phyloP scores from a whole-genome alignment of 2,329 filamentous ascomycete species.

The Apiospora kogelbergensis region DNA sequence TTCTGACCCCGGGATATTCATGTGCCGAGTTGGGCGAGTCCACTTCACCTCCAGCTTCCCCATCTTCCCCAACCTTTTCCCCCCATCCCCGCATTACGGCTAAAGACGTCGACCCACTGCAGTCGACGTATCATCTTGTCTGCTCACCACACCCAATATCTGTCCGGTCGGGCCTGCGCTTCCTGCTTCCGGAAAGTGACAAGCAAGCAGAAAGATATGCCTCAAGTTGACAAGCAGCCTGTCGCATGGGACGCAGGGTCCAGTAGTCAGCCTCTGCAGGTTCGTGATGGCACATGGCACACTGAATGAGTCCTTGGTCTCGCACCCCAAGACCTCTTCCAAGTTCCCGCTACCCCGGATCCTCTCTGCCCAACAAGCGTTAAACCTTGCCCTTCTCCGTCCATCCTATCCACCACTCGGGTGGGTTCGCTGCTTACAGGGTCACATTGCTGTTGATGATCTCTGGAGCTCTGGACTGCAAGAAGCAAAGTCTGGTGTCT shows the following conservation, averaged over 20 bases:
- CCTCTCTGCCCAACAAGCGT: neutral
- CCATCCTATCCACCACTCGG: neutral
- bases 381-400: neutral
- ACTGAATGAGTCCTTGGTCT: neutral
- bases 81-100: constrained; percentile 6
- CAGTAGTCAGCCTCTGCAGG: neutral
- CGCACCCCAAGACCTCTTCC: too few relatives aligned
- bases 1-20: neutral
- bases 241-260: neutral
- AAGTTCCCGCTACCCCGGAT: neutral
- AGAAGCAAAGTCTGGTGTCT: neutral
- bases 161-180: neutral
- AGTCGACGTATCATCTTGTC: neutral
- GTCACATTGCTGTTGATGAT: neutral
- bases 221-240: neutral
- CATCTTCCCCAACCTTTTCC: constrained; percentile 6
- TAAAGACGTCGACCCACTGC: neutral
- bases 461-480: neutral
- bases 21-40: neutral
- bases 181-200: neutral
- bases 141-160: neutral
- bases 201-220: neutral
- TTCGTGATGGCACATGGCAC: neutral
- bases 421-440: neutral
- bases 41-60: neutral